Evolutionary conservation across 768 basidiomycete genomes (phyloP).

Genomic region (Calvatia gigantea): DNA sequence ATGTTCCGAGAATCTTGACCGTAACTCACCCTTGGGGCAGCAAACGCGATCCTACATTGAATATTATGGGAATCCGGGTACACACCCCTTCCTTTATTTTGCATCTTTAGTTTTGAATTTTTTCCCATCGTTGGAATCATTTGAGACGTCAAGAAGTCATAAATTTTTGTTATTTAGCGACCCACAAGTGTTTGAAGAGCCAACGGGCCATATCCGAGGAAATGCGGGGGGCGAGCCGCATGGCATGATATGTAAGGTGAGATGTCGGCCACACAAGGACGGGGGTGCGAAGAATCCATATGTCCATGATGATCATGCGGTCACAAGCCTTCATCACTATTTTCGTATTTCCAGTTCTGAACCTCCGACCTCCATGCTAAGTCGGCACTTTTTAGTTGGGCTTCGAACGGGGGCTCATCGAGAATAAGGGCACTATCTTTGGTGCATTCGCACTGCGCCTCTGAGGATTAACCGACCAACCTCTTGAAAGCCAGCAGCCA

Average conservation of each 20-base stretch:
- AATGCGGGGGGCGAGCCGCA: background rate
- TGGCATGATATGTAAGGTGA: background rate
- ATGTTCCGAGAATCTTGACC: background rate
- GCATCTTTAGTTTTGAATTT: background rate
- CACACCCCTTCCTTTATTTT: background rate
- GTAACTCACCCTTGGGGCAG: background rate
- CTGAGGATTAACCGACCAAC: too few species aligned
- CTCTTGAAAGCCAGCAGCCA: background rate
- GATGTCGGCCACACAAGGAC: background rate
- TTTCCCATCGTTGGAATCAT: background rate
- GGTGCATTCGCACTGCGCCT: background rate
- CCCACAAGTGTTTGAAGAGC: background rate
- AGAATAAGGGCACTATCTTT: background rate
- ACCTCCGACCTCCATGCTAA: too few species aligned
- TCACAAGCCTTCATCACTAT: too few species aligned
- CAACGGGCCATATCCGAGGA: background rate
- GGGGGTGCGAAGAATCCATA: background rate
- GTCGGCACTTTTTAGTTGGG: too few species aligned
- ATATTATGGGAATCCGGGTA: slow-evolving; percentile 6
- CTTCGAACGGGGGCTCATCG: background rate
- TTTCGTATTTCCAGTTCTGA: too few species aligned
- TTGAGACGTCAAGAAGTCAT: background rate
- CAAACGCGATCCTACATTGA: background rate
- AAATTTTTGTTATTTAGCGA: background rate
- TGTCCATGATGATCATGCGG: background rate